Evolutionary conservation across 1,284 basidiomycete genomes (phyloP), one percentile per base, ranked within the genome.

Genomic region (Coniferiporia sulphurascens): DNA sequence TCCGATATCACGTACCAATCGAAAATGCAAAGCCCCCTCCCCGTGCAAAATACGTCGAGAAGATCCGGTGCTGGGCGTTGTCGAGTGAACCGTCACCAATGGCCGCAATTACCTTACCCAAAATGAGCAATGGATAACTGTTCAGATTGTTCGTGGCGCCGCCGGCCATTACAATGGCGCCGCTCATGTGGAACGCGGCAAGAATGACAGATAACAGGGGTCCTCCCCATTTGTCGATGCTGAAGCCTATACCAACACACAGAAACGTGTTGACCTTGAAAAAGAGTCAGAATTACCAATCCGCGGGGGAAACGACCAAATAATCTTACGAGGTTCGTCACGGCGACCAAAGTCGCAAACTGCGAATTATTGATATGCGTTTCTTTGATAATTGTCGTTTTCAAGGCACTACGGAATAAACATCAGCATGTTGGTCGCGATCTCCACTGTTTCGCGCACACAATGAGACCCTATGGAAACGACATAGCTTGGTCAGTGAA

Each of bases 41-140:
- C 10, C 75, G 74, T 1, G 74, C 74, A 56, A 78, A 77, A 64
- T 78, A 78, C 2, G 76, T 77, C 35, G 76, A 73, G 66, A 78
- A 76, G 35, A 78, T 76, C 34, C 76, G 69, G 62, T 78, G 76
- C 64, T 78, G 76, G 6, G 76, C 76, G 60, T 77, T 78, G 65
- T 78, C 76, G 35, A 78, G 65, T 38, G 74, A 76, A 15, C 76
- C 75, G 63, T 77, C 76, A 3, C 76, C 76, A 58, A 78, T 73
- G 10, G 76, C 76, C 3, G 76, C 75, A 35, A 78, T 65, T 15
- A 77, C 74, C 62, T 77, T 77, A 52, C 76, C 76, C 19, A 73
- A 62, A 48, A 77, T 74, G 56, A 77, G 72, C 15, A 77, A 64
- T 5, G 73, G 68, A 62, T 77, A 77, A 66, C 73, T 76, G 64